Percentiles rank a stretch among this genome's conserved stretches.
phyloP scores from a whole-genome alignment of 2,329 filamentous ascomycete genomes.

The Cucurbitaria berberidis region DNA sequence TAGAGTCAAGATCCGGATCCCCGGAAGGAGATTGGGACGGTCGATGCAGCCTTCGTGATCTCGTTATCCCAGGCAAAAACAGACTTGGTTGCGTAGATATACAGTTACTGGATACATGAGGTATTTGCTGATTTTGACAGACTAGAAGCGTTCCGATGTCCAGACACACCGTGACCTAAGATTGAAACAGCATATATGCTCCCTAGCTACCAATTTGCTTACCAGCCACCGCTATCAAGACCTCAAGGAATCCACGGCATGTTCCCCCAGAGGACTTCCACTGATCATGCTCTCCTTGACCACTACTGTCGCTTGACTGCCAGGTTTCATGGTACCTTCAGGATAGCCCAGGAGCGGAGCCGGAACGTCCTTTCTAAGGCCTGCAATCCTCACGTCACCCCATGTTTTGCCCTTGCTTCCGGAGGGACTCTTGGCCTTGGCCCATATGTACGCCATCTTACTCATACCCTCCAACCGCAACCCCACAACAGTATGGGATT shows the following conservation, averaged over 20 bases:
- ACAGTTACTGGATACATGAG: too few relatives aligned
- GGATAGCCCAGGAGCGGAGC: conserved; percentile 23
- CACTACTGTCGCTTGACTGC: conserved; percentile 21
- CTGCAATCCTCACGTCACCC: conserved; percentile 29
- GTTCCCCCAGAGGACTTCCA: neutral
- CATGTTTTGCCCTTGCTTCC: conserved; percentile 13
- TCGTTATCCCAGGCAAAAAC: too few relatives aligned
- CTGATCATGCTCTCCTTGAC: conserved; percentile 28
- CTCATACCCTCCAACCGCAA: conserved; percentile 35
- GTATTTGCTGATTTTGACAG: too few relatives aligned
- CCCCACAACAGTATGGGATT: conserved; percentile 33
- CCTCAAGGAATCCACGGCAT: neutral
- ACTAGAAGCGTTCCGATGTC: too few relatives aligned
- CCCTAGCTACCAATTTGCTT: neutral
- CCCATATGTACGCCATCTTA: conserved; percentile 32
- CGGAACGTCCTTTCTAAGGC: conserved; percentile 29
- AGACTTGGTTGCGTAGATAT: too few relatives aligned
- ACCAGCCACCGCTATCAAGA: neutral
- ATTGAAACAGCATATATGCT: neutral
- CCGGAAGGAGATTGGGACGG: too few relatives aligned
- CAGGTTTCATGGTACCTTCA: conserved; percentile 11
- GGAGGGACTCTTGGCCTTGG: conserved; percentile 3
- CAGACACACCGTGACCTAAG: neutral
- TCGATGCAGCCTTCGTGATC: too few relatives aligned
- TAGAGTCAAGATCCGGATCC: too few relatives aligned